phyloP scores from a whole-genome alignment of 495 filamentous ascomycete species.

The Xylaria grammica region DNA sequence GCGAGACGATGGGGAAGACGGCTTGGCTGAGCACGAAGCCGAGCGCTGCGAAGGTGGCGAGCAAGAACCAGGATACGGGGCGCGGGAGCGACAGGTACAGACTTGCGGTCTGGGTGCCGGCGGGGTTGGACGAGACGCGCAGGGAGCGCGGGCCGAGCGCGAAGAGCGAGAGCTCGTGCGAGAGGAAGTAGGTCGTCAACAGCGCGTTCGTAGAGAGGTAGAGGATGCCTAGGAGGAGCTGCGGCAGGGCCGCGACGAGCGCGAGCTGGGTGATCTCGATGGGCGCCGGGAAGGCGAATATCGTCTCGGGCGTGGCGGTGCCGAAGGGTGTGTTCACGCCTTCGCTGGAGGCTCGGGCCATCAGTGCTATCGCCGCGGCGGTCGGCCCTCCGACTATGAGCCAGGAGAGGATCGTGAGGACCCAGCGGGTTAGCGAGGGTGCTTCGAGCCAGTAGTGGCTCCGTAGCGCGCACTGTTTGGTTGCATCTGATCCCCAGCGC shows the following conservation, averaged over 20 bases:
- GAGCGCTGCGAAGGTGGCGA: constrained; percentile 41
- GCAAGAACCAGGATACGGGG: constrained; percentile 42
- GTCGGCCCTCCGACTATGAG: constrained; percentile 30
- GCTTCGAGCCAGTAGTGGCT: constrained; percentile 49
- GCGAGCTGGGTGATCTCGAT: constrained; percentile 30
- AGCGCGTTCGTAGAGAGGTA: constrained; percentile 49
- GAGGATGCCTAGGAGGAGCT: constrained; percentile 45
- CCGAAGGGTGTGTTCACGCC: constrained; percentile 40
- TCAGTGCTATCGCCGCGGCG: constrained; percentile 38
- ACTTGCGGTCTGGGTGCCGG: constrained; percentile 43
- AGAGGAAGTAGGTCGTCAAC: constrained; percentile 46
- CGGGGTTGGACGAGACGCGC: constrained; percentile 41
- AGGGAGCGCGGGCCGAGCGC: constrained; percentile 38
- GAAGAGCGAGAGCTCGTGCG: constrained; percentile 50
- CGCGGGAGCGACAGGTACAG: constrained; percentile 49
- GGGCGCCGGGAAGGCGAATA: constrained; percentile 29
- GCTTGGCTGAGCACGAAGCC: constrained; percentile 45
- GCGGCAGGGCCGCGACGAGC: constrained; percentile 43
- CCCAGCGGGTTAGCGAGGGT: constrained; percentile 44
- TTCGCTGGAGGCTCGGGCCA: constrained; percentile 23
- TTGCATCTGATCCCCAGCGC: constrained; percentile 41
- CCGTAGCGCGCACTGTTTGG: constrained; percentile 44
- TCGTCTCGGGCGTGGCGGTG: constrained; percentile 29
- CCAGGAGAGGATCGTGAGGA: constrained; percentile 38
- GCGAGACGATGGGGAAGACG: constrained; percentile 35